phyloP scores from a whole-genome alignment of 768 basidiomycete genomes.

The Auricularia auricula-judae region DNA sequence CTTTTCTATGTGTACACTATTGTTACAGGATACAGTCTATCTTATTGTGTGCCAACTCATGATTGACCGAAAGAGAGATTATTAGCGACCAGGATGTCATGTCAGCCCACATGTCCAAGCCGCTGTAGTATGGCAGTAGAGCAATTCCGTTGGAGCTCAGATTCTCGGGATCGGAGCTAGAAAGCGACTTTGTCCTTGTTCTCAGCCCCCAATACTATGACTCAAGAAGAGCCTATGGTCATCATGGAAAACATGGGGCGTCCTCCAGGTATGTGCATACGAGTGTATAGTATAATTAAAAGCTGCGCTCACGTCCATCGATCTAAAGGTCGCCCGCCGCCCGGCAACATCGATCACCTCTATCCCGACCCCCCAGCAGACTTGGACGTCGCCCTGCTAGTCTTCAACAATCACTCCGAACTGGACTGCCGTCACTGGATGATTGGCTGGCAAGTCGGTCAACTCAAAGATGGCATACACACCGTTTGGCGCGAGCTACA shows the following conservation, averaged over 20 bases:
- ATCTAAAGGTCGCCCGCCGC: background rate
- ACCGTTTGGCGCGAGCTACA: conserved; percentile 16
- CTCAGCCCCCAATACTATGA: background rate
- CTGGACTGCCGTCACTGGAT: background rate
- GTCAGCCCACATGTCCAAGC: no score
- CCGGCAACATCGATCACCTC: background rate
- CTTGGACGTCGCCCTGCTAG: background rate
- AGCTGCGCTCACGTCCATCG: background rate
- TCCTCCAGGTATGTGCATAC: background rate
- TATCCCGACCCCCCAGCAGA: background rate
- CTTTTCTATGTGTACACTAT: no score
- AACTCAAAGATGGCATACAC: background rate
- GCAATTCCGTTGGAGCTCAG: no score
- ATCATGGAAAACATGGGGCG: background rate
- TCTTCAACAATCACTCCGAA: background rate
- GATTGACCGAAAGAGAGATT: no score
- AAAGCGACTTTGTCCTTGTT: no score
- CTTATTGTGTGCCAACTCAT: no score
- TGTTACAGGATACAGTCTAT: no score
- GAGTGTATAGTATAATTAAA: background rate
- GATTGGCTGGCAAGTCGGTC: background rate
- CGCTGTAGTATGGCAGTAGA: no score
- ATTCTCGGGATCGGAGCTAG: no score
- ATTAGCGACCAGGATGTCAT: no score
- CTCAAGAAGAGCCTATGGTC: background rate